Evolutionary conservation across 1,284 basidiomycete genomes (phyloP).

Genomic region (Stygiomarasmius scandens): DNA sequence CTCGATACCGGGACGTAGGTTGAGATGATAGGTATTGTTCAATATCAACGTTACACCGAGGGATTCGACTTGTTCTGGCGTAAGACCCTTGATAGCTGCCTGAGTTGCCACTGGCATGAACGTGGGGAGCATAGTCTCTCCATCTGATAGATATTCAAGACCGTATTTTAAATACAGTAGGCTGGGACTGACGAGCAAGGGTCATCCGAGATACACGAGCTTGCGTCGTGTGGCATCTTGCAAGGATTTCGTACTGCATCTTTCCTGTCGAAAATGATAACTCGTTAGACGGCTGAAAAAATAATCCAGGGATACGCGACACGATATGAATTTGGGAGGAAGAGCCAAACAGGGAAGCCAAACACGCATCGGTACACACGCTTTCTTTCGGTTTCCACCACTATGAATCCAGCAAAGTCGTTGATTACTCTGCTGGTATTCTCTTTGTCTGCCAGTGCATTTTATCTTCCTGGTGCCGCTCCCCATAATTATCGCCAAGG

Average conservation of each 20-base stretch:
- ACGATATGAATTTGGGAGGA: too few species aligned
- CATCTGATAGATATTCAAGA: constrained; percentile 50
- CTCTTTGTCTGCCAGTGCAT: constrained; percentile 32
- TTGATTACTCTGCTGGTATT: background rate
- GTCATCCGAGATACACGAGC: constrained; percentile 81
- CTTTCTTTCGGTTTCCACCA: background rate
- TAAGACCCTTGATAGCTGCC: constrained; percentile 84
- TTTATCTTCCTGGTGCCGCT: constrained; percentile 67
- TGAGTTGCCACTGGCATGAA: constrained; percentile 93
- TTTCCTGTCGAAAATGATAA: constrained; percentile 14
- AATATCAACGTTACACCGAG: constrained; percentile 79
- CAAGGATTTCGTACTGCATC: constrained; percentile 82
- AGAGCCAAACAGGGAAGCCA: too few species aligned
- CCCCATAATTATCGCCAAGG: constrained; percentile 75
- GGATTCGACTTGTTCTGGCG: constrained; percentile 80
- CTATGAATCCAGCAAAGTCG: background rate
- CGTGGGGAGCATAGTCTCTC: constrained; percentile 77
- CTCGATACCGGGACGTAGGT: constrained; percentile 75
- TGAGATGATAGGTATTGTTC: constrained; percentile 87
- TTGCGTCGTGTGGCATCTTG: constrained; percentile 73
- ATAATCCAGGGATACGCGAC: too few species aligned
- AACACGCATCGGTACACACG: background rate
- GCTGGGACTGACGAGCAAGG: constrained; percentile 55
- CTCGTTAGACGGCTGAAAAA: too few species aligned
- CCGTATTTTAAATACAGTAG: background rate